These are phyloP conservation scores for Cordyceps militaris DNA, from an alignment of 2,329 filamentous ascomycete species.

Conservation along the genomic window DNA sequence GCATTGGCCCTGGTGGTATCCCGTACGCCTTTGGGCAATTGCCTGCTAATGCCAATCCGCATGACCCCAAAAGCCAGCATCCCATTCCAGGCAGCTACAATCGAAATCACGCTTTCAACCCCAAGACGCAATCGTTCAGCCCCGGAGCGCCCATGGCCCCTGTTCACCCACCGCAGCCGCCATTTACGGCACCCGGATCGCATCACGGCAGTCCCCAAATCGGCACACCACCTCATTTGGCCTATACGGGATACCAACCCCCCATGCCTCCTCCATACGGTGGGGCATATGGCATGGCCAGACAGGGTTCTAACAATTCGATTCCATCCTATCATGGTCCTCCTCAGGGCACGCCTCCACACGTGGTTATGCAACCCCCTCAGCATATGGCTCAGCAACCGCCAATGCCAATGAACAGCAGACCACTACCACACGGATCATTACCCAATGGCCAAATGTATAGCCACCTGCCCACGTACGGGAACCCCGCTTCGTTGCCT, in stretches of 20 bases:
- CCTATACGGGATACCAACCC: conserved; percentile 42
- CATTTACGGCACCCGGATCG: conserved; percentile 41
- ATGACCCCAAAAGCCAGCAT: conserved; percentile 69
- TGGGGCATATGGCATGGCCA: conserved; percentile 47
- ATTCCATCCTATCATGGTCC: conserved; percentile 42
- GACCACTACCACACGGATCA: conserved; percentile 32
- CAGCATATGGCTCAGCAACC: conserved; percentile 31
- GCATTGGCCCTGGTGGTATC: conserved; percentile 24
- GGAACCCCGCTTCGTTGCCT: conserved; percentile 52
- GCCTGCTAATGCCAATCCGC: conserved; percentile 60
- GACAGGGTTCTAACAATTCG: conserved; percentile 50
- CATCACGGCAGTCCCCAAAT: conserved; percentile 50
- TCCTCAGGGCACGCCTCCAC: conserved; percentile 19
- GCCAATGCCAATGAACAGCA: conserved; percentile 37
- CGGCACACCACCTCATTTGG: conserved; percentile 39
- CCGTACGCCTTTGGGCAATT: conserved; percentile 77
- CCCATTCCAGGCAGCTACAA: conserved; percentile 79
- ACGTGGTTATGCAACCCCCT: conserved; percentile 31
- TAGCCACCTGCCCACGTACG: conserved; percentile 48
- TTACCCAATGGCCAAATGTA: conserved; percentile 38
- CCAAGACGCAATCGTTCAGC: conserved; percentile 87
- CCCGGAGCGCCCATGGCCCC: conserved; percentile 50
- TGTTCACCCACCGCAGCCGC: conserved; percentile 40
- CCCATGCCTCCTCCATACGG: conserved; percentile 40
- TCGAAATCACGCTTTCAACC: conserved; percentile 77